Evolutionary conservation across 495 filamentous ascomycete species (phyloP).

Genomic region (Lepraria neglecta): DNA sequence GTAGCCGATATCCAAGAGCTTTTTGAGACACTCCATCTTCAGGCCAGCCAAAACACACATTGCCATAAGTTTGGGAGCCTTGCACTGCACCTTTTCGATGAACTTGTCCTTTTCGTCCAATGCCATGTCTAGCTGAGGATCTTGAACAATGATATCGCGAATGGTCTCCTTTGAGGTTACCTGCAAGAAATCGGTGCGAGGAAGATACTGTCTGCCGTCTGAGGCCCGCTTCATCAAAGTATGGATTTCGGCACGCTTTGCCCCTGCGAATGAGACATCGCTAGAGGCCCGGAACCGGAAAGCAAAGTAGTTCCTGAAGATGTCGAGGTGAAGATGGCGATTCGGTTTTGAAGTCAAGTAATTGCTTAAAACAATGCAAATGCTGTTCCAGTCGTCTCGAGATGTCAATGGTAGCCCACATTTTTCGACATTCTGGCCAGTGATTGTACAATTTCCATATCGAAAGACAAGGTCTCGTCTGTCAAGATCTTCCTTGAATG

Average conservation of each 20-base stretch:
- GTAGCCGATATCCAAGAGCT: neutral
- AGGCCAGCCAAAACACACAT: conserved; percentile 9
- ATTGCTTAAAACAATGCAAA: neutral
- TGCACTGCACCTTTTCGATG: neutral
- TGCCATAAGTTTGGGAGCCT: neutral
- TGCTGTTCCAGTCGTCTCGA: conserved; percentile 1
- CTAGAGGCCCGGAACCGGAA: neutral
- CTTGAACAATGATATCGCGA: conserved; percentile 13
- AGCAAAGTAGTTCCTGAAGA: conserved; percentile 14
- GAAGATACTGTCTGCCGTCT: conserved; percentile 3
- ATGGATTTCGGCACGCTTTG: conserved; percentile 7
- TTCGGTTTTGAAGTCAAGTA: neutral
- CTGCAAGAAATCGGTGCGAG: conserved; percentile 6
- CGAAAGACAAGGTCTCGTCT: neutral
- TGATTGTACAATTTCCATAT: conserved; percentile 11
- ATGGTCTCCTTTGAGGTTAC: conserved; percentile 5
- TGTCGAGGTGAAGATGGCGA: conserved; percentile 1
- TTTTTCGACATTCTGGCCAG: neutral
- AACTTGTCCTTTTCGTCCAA: neutral
- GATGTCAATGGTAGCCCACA: neutral
- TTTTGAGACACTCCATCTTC: conserved; percentile 15
- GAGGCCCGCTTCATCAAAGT: conserved; percentile 3
- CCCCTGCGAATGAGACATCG: neutral
- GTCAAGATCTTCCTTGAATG: neutral
- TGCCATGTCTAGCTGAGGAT: neutral